phyloP scores from a whole-genome alignment of 2,329 filamentous ascomycete species.

The Lecanicillium sp. region DNA sequence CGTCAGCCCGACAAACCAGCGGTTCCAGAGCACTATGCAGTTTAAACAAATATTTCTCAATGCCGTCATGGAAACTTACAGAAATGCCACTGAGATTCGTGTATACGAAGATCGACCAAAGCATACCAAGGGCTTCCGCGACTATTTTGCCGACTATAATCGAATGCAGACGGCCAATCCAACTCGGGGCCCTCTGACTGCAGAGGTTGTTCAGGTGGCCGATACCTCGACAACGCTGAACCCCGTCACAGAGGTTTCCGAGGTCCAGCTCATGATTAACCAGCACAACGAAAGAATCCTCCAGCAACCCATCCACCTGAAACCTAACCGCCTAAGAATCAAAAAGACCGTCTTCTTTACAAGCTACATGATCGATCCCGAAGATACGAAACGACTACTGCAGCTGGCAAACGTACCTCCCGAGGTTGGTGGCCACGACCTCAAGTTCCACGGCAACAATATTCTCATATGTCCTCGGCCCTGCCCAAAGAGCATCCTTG shows the following conservation, averaged over 20 bases:
- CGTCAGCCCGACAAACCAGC: constrained; percentile 70
- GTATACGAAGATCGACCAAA: constrained; percentile 60
- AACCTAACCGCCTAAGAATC: constrained; percentile 52
- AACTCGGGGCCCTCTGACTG: constrained; percentile 56
- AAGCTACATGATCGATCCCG: constrained; percentile 71
- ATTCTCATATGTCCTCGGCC: constrained; percentile 81
- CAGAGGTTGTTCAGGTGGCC: constrained; percentile 79
- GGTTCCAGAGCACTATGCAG: constrained; percentile 73
- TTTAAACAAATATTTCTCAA: constrained; percentile 87
- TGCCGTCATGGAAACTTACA: constrained; percentile 79
- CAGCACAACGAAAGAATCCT: constrained; percentile 59
- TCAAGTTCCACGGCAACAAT: constrained; percentile 79
- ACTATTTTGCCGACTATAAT: constrained; percentile 78
- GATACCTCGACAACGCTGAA: constrained; percentile 68
- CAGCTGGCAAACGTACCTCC: constrained; percentile 58
- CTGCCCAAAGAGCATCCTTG: constrained; percentile 61
- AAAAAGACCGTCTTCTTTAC: constrained; percentile 88
- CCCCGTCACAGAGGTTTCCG: constrained; percentile 69
- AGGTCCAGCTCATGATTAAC: constrained; percentile 85
- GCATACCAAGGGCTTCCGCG: constrained; percentile 72
- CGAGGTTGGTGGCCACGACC: constrained; percentile 56
- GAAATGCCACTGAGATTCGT: constrained; percentile 70
- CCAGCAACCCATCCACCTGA: constrained; percentile 23
- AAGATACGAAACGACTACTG: constrained; percentile 65
- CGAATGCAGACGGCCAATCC: constrained; percentile 37